Percentiles rank a stretch among this genome's conserved stretches.
Conservation (phyloP, 2,329 filamentous ascomycete species). For the Pseudocercospora vitis region DNA sequence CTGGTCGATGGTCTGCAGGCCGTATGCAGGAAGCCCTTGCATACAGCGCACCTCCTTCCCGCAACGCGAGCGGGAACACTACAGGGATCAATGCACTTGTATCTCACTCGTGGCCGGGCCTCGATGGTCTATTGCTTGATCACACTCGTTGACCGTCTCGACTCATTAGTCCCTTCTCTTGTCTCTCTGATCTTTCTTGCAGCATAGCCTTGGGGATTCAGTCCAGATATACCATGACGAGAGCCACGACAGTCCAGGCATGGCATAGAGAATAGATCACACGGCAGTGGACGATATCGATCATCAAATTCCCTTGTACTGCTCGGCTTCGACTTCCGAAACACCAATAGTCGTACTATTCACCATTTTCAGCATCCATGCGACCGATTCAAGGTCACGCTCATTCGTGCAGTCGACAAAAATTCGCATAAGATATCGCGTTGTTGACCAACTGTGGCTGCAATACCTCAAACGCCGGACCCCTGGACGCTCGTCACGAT, state of each 20-base stretch:
- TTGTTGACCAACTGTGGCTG: no score
- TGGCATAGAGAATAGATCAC: neutral
- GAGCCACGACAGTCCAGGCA: neutral
- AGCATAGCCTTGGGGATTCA: neutral
- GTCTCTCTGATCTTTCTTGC: neutral
- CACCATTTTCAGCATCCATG: conserved; percentile 1
- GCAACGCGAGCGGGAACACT: conserved; percentile 10
- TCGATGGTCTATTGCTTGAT: neutral
- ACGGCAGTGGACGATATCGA: neutral
- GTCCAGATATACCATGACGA: neutral
- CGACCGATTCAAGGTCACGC: neutral
- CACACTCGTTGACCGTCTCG: neutral
- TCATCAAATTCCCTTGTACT: neutral
- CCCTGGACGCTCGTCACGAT: neutral
- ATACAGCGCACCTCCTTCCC: conserved; percentile 7
- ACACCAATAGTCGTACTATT: conserved; percentile 9
- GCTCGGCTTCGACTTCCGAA: neutral
- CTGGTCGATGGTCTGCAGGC: neutral
- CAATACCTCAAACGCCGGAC: neutral
- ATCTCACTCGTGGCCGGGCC: conserved; percentile 12
- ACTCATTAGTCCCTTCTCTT: neutral
- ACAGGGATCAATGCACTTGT: conserved; percentile 11
- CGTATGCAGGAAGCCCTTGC: conserved; percentile 14
- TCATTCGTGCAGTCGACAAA: neutral
- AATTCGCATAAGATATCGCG: neutral